Percentiles rank a stretch among this genome's conserved stretches.
These are phyloP conservation scores for Elsinoe perseae DNA, from an alignment of 2,329 filamentous ascomycete species.

Conservation along the genomic window DNA sequence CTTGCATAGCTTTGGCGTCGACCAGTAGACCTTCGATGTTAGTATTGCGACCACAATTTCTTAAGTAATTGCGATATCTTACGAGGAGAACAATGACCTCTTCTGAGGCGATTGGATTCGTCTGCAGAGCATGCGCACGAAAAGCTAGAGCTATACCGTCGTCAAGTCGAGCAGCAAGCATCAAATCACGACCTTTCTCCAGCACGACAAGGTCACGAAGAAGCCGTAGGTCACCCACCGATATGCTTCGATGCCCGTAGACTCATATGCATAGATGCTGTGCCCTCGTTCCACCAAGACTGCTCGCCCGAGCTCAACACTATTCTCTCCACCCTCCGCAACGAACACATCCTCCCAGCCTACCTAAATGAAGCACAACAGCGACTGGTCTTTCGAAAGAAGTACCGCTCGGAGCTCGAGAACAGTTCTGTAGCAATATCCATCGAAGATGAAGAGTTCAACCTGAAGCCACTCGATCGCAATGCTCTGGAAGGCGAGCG, in stretches of 20 bases:
- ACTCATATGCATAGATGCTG: constrained; percentile 24
- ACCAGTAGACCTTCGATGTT: not conserved
- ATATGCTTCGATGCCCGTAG: not conserved
- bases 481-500: constrained; percentile 27
- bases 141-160: constrained; percentile 9
- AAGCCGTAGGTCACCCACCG: not conserved
- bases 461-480: constrained; percentile 29
- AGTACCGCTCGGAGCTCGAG: constrained; percentile 35
- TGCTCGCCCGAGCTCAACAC: constrained; percentile 35
- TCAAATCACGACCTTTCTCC: constrained; percentile 12
- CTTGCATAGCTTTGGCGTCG: constrained; percentile 13
- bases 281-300: constrained; percentile 37
- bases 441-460: constrained; percentile 35
- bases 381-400: constrained; percentile 36
- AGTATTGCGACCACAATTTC: too few relatives aligned
- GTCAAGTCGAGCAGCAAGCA: constrained; percentile 21
- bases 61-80: too few relatives aligned
- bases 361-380: constrained; percentile 37
- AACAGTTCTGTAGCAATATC: constrained; percentile 37
- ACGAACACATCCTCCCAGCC: constrained; percentile 38
- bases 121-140: constrained; percentile 10
- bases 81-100: not conserved
- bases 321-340: constrained; percentile 36
- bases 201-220: not conserved
- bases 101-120: constrained; percentile 13